Percentiles rank a stretch among this genome's conserved stretches.
Conservation (phyloP, 371 early-diverging fungal genomes). For the Basidiobolus meristosporus region DNA sequence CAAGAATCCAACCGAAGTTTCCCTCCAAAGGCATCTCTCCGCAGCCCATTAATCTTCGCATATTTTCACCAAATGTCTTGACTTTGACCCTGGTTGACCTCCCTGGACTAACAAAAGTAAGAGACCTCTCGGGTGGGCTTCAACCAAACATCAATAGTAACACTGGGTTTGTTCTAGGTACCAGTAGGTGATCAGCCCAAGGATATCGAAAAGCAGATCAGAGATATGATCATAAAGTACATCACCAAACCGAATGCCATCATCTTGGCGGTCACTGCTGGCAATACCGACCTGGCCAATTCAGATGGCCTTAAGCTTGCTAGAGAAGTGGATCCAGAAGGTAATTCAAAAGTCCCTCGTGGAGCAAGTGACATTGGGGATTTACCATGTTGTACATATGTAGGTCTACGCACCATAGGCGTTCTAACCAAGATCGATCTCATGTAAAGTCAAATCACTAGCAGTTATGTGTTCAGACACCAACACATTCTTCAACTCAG, state of each 20-base stretch:
- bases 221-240: constrained; percentile 92
- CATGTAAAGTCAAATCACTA: constrained; percentile 45
- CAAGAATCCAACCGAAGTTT: no score
- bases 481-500: constrained; percentile 5
- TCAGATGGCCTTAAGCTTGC: constrained; percentile 96
- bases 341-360: constrained; percentile 13
- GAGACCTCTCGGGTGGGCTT: not conserved
- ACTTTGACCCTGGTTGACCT: constrained; percentile 96
- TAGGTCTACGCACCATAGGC: constrained; percentile 92
- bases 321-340: constrained; percentile 95
- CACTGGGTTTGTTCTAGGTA: constrained; percentile 25
- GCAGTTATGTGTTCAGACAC: not conserved
- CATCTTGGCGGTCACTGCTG: constrained; percentile 94
- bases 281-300: constrained; percentile 97
- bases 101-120: constrained; percentile 87
- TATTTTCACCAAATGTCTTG: constrained; percentile 89
- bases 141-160: not conserved
- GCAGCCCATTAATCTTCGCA: constrained; percentile 85
- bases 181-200: constrained; percentile 97
- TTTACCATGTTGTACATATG: not conserved
- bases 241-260: constrained; percentile 90
- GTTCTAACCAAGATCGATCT: constrained; percentile 98
- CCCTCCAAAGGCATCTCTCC: constrained; percentile 80
- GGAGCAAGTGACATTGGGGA: not conserved
- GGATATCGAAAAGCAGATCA: constrained; percentile 94